Base-by-base conservation (phyloP, 257 asterid genomes). In the Ophiorrhiza pumila region DNA sequence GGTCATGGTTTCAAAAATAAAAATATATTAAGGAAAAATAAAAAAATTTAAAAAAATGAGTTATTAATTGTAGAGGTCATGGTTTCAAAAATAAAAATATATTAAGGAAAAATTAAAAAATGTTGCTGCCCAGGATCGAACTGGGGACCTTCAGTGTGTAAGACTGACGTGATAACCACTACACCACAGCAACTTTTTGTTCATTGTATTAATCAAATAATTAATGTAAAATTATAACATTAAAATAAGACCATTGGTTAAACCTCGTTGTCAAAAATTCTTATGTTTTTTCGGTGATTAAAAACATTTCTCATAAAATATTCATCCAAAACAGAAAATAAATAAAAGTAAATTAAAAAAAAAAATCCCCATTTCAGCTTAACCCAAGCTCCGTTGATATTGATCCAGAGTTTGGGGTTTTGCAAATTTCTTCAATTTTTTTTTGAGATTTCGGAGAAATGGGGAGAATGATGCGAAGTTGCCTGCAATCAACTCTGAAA, bases 401-500 rank as follows among this genome's bases (percentile, higher is more conserved):
- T 59, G 65, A 75, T 60, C 65, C 11, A 49, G 75, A 34, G 56
- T 69, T 60, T n/a, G 62, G 76, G 76, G 80, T 52, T 61, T 60
- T 47, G 70, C 15, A 10, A 45, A 65, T 39, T 11, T 29, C 32
- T 1, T 50, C 4, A n/a, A n/a, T n/a, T n/a, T n/a, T n/a, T n/a
- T n/a, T n/a, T 72, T 46, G 64, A 42, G 29, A 31, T 22, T 12
- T 47, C 43, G 6, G 41, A 18, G 56, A 32, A 78, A 92, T 93
- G 98, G 85, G 76, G 80, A 81, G 93, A 65, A 71, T 90, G 83
- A 93, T 84, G 72, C 88, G 96, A 77, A 78, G 82, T 75, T 90
- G 91, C 83, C 46, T 85, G 69, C 97, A 90, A 63, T 87, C 93
- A 66, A 31, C 87, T 72, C 91, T 93, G 64, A 93, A 93, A 72